These are phyloP conservation scores for Forsythia viridissima DNA, from an alignment of 257 asterid genomes.

Conservation along the genomic window DNA sequence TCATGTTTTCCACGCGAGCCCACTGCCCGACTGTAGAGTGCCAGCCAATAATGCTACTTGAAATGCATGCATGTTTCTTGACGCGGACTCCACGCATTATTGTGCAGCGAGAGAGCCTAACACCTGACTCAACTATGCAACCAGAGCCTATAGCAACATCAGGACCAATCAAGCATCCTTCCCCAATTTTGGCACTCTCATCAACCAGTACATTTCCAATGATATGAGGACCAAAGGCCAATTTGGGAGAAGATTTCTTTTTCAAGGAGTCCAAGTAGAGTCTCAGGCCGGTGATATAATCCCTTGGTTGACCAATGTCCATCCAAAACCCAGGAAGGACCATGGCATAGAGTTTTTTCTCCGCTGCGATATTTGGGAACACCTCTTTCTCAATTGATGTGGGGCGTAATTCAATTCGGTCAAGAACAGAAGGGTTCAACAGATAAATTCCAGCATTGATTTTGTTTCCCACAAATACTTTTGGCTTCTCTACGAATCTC, in stretches of 20 bases:
- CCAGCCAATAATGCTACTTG: slow-evolving; percentile 89
- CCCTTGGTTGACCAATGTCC: slow-evolving; percentile 97
- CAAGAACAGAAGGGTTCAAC: slow-evolving; percentile 77
- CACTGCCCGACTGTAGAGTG: slow-evolving; percentile 90
- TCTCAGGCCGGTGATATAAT: slow-evolving; percentile 76
- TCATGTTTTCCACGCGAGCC: slow-evolving; percentile 96
- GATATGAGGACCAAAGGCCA: slow-evolving; percentile 62
- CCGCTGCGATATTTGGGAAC: slow-evolving; percentile 74
- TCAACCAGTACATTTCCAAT: slow-evolving; percentile 78
- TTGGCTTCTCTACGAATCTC: slow-evolving; percentile 94
- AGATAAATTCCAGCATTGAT: slow-evolving; percentile 91
- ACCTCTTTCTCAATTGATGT: slow-evolving; percentile 91
- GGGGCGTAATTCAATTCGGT: slow-evolving; percentile 69
- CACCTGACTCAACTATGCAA: slow-evolving; percentile 80
- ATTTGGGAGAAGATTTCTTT: slow-evolving; percentile 58
- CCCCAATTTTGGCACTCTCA: slow-evolving; percentile 75
- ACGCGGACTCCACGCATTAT: slow-evolving; percentile 86
- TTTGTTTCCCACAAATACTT: slow-evolving; percentile 83
- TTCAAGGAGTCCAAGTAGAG: slow-evolving; percentile 71
- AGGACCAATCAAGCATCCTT: slow-evolving; percentile 89
- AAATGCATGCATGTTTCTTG: slow-evolving; percentile 75
- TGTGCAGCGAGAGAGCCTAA: slow-evolving; percentile 86
- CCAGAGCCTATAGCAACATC: slow-evolving; percentile 89
- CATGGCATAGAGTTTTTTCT: slow-evolving; percentile 72
- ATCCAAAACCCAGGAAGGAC: slow-evolving; percentile 91